phyloP scores from a whole-genome alignment of 805 yeast species.

The Lipomyces kockii region DNA sequence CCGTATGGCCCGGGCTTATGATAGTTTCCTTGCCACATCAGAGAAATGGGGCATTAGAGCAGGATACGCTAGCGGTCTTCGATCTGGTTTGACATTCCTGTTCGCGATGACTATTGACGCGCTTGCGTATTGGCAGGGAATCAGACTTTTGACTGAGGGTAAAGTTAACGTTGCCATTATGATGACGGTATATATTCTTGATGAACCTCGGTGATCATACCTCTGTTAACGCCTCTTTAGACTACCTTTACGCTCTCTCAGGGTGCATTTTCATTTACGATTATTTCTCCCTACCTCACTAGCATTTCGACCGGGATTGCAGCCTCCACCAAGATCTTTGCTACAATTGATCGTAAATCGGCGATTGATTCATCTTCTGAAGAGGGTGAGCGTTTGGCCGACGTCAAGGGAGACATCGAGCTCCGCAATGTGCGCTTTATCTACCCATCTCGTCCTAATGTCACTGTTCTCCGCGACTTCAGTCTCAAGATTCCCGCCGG shows the following conservation, averaged over 20 bases:
- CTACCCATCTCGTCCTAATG: conserved; percentile 75
- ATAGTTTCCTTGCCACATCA: conserved; percentile 42
- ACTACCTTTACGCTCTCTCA: conserved; percentile 46
- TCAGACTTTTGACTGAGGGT: conserved; percentile 34
- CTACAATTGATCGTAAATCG: conserved; percentile 50
- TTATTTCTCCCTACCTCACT: conserved; percentile 49
- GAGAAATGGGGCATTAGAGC: conserved; percentile 37
- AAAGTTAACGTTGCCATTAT: conserved; percentile 29
- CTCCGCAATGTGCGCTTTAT: conserved; percentile 88
- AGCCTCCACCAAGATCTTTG: conserved; percentile 47
- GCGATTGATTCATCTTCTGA: conserved; percentile 43
- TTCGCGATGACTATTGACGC: conserved; percentile 37
- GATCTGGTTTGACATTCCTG: conserved; percentile 48
- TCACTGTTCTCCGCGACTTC: conserved; percentile 80
- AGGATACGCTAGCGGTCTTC: conserved; percentile 35
- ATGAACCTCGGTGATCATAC: conserved; percentile 42
- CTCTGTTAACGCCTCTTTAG: conserved; percentile 48
- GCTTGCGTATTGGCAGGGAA: conserved; percentile 43
- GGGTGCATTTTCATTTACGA: conserved; percentile 50
- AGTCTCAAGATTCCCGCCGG: conserved; percentile 85
- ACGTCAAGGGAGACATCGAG: conserved; percentile 64
- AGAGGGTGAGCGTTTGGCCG: conserved; percentile 38
- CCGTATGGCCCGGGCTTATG: conserved; percentile 45
- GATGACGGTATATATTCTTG: conserved; percentile 21
- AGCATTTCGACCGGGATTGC: conserved; percentile 48